phyloP scores from a whole-genome alignment of 2,329 filamentous ascomycete genomes.

The Neonectria faginata region DNA sequence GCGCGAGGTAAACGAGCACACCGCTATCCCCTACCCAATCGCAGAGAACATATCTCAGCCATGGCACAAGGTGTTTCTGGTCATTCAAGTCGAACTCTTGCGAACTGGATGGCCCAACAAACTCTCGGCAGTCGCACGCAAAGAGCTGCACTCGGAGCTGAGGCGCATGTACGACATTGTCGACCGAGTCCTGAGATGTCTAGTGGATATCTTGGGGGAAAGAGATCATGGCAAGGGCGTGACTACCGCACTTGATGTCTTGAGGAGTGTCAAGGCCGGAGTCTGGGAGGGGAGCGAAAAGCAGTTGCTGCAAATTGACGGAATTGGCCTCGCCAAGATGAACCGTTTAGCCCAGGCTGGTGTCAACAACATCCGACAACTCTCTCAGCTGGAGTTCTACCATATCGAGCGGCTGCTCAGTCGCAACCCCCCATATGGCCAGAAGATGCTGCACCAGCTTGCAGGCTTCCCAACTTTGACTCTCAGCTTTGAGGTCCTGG shows the following conservation, averaged over 20 bases:
- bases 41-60: constrained; percentile 62
- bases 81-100: constrained; percentile 79
- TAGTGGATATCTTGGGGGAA: constrained; percentile 53
- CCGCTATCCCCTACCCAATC: constrained; percentile 54
- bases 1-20: constrained; percentile 53
- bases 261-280: constrained; percentile 79
- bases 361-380: constrained; percentile 76
- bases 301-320: constrained; percentile 85
- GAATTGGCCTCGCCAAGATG: constrained; percentile 80
- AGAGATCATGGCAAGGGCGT: constrained; percentile 72
- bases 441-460: constrained; percentile 73
- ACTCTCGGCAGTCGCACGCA: constrained; percentile 48
- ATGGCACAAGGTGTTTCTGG: constrained; percentile 80
- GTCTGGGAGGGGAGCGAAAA: constrained; percentile 85
- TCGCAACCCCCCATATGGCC: constrained; percentile 86
- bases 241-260: constrained; percentile 79
- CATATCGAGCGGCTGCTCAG: constrained; percentile 82
- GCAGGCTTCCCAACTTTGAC: constrained; percentile 74
- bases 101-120: constrained; percentile 70
- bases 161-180: constrained; percentile 50
- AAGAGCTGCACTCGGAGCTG: constrained; percentile 50
- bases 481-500: constrained; percentile 53
- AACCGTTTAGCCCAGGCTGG: constrained; percentile 79
- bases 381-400: constrained; percentile 74
- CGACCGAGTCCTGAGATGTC: constrained; percentile 52